Conservation (phyloP, 345 rosid genomes). For the Angophora floribunda region DNA sequence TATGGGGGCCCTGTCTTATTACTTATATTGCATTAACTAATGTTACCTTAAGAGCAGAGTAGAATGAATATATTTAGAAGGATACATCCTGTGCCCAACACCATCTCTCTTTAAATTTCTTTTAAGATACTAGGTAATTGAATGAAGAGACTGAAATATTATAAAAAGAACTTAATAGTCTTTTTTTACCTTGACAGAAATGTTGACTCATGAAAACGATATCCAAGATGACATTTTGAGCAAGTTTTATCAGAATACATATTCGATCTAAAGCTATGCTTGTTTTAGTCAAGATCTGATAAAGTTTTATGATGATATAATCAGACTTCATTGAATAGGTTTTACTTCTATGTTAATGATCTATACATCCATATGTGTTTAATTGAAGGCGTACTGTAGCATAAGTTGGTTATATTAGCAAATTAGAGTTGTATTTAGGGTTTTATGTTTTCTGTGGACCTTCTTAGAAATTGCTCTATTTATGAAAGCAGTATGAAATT, state of each 20-base stretch:
- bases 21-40: background rate
- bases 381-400: background rate
- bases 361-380: background rate
- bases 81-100: background rate
- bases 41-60: background rate
- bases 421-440: background rate
- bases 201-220: background rate
- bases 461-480: background rate
- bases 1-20: background rate
- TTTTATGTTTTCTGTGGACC: background rate
- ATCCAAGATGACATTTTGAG: background rate
- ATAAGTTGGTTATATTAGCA: background rate
- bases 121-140: background rate
- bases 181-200: background rate
- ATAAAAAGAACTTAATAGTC: background rate
- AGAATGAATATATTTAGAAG: background rate
- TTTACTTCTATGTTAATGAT: background rate
- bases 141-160: background rate
- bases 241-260: background rate
- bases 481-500: background rate
- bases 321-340: background rate
- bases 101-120: background rate
- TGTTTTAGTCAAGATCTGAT: background rate
- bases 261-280: background rate
- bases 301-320: background rate